phyloP scores from a whole-genome alignment of 768 basidiomycete genomes.

The Auriscalpium orientale region DNA sequence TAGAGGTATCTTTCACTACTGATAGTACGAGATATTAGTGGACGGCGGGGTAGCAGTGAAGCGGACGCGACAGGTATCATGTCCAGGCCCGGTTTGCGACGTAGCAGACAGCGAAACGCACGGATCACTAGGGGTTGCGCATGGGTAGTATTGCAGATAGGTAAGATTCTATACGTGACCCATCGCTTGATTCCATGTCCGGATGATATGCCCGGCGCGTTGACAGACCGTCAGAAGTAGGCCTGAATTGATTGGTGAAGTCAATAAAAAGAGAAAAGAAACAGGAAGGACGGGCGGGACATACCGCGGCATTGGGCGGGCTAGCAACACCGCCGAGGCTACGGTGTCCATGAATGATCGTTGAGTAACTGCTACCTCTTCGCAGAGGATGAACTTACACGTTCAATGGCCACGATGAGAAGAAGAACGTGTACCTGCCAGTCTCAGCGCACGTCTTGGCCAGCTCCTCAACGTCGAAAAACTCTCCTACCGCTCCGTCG shows the following conservation, averaged over 20 bases:
- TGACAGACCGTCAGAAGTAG: constrained; percentile 15
- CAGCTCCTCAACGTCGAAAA: constrained; percentile 64
- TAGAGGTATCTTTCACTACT: too few species aligned
- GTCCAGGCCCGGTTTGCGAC: too few species aligned
- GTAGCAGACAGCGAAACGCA: too few species aligned
- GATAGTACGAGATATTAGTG: too few species aligned
- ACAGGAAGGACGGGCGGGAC: constrained; percentile 15
- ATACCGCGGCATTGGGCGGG: constrained; percentile 64
- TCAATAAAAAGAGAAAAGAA: background rate
- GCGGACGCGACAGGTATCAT: too few species aligned
- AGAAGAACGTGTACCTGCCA: constrained; percentile 66
- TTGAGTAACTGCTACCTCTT: too few species aligned
- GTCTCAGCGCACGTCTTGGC: constrained; percentile 48
- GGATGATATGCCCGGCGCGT: too few species aligned
- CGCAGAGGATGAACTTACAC: constrained; percentile 36
- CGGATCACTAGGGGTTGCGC: too few species aligned
- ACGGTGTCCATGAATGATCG: background rate
- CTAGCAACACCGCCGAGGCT: constrained; percentile 65
- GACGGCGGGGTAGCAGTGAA: too few species aligned
- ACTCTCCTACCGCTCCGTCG: constrained; percentile 39
- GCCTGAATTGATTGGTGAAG: constrained; percentile 12
- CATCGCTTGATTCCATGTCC: too few species aligned
- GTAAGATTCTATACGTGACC: too few species aligned
- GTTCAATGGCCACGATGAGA: constrained; percentile 68
- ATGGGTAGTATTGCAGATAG: too few species aligned